phyloP scores from a whole-genome alignment of 1,284 basidiomycete species.

The Ustilago xerochloae region DNA sequence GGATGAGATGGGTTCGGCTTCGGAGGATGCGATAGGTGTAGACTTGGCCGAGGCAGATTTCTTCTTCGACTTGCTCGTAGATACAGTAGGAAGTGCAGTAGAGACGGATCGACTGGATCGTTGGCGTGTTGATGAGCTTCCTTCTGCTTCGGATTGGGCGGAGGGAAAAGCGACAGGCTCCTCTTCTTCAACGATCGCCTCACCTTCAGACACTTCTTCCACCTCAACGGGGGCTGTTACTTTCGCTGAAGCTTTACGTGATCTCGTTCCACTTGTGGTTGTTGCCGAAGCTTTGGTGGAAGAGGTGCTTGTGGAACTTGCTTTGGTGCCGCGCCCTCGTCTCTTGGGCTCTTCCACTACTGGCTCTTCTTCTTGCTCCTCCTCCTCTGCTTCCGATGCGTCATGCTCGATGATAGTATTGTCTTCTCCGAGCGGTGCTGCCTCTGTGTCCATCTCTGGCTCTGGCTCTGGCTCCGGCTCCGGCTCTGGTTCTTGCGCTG shows the following conservation, averaged over 20 bases:
- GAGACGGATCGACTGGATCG: constrained; percentile 19
- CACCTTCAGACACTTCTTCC: not conserved
- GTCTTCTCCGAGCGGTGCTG: constrained; percentile 6
- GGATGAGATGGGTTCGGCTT: not conserved
- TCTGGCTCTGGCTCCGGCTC: constrained; percentile 1
- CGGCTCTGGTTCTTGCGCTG: constrained; percentile 13
- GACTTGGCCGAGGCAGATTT: constrained; percentile 1
- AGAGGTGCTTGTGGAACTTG: constrained; percentile 1
- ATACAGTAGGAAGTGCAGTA: not conserved
- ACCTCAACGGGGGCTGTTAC: not conserved
- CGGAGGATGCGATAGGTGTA: not conserved
- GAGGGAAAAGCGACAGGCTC: constrained; percentile 20
- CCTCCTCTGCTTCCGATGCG: constrained; percentile 12
- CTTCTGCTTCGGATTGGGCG: constrained; percentile 27
- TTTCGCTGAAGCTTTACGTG: constrained; percentile 24
- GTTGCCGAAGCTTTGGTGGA: constrained; percentile 10
- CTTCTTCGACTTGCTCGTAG: not conserved
- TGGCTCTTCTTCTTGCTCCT: constrained; percentile 8
- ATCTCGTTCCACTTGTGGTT: constrained; percentile 5
- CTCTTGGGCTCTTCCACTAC: constrained; percentile 28
- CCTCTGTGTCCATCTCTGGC: constrained; percentile 15
- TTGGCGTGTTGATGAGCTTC: not conserved
- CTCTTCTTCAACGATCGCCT: not conserved
- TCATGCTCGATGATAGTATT: constrained; percentile 28
- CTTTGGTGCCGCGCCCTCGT: constrained; percentile 20